Evolutionary conservation across 2,329 filamentous ascomycete species (phyloP), one percentile per base, ranked within the genome.

Genomic region (Colletotrichum trifolii): DNA sequence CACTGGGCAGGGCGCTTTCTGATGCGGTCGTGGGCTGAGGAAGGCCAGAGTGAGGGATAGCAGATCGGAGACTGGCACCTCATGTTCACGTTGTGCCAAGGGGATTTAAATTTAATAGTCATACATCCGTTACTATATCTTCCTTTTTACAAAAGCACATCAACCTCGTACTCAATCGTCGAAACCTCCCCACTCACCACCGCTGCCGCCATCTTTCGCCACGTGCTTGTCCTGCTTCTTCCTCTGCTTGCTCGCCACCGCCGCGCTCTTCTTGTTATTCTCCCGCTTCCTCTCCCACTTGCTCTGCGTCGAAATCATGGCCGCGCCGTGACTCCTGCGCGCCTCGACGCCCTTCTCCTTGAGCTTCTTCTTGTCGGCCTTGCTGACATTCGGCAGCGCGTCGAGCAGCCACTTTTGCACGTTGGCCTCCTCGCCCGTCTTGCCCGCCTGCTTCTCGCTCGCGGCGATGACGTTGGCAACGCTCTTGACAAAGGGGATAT

Each of bases 381-480:
- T 98, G 71, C 83, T 89, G 17, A 96, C 88, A 68, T 90, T 90
- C 0, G 96, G 96, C 68, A 99, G 82, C 3, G 93, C 90, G 74
- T 97, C 92, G 6, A 98, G 82, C 55, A 99, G 82, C 94, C 95
- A 98, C 76, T 91, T 89, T 73, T 93, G 89, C 35, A 96, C 85
- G 2, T 86, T 87, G 0, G 86, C 84, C 33, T 85, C 83, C 0
- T 80, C 83, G 2, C 82, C 82, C 15, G 73, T 77, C 71, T 80
- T 83, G 35, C 84, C 85, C 2, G 85, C 85, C 72, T 94, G 85
- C 76, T 89, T 91, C 78, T 97, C 92, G 69, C 91, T 94, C 25
- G 88, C 87, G 0, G 91, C 87, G 68, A 99, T 97, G 39, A 98
- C 92, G 73, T 97, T 97, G 39, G 94, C 96, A 35, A 99, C 92